Conservation (phyloP, 2,329 filamentous ascomycete genomes). For the Aspergillus spinulosporus region DNA sequence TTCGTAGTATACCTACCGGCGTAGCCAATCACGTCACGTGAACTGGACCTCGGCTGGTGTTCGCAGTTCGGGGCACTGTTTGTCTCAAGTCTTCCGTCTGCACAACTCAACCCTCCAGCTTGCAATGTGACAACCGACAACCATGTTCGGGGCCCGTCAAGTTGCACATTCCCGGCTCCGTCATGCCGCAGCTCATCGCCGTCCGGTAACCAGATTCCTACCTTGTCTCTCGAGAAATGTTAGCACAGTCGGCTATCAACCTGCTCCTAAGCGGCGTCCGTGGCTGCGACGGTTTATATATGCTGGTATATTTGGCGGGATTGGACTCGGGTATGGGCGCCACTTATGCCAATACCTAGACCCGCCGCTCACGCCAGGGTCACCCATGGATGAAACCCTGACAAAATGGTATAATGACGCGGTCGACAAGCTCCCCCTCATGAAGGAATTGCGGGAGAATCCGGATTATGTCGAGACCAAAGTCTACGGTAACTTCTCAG, state of each 20-base stretch:
- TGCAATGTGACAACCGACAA: constrained; percentile 28
- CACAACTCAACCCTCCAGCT: neutral
- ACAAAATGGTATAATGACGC: neutral
- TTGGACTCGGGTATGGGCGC: constrained; percentile 27
- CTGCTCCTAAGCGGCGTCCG: constrained; percentile 25
- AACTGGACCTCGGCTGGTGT: constrained; percentile 2
- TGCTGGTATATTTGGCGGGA: constrained; percentile 33
- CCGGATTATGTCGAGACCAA: constrained; percentile 43
- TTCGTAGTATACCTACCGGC: no score
- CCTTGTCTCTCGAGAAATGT: constrained; percentile 20
- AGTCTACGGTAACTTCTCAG: constrained; percentile 39
- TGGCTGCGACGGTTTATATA: constrained; percentile 41
- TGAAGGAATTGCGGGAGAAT: constrained; percentile 39
- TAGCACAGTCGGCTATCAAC: constrained; percentile 24
- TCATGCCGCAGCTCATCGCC: constrained; percentile 6
- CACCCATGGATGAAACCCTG: constrained; percentile 31
- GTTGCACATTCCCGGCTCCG: constrained; percentile 26
- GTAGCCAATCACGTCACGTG: neutral
- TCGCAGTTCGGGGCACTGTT: neutral
- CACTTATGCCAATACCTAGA: neutral
- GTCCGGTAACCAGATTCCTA: constrained; percentile 9
- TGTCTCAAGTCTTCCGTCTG: neutral
- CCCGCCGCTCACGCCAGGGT: constrained; percentile 25
- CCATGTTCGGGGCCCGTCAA: constrained; percentile 28
- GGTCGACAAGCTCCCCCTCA: constrained; percentile 39